Percentiles rank a stretch among this genome's conserved stretches.
These are phyloP conservation scores for Paramarasmius palmivorus DNA, from an alignment of 1,284 basidiomycete genomes.

Conservation along the genomic window DNA sequence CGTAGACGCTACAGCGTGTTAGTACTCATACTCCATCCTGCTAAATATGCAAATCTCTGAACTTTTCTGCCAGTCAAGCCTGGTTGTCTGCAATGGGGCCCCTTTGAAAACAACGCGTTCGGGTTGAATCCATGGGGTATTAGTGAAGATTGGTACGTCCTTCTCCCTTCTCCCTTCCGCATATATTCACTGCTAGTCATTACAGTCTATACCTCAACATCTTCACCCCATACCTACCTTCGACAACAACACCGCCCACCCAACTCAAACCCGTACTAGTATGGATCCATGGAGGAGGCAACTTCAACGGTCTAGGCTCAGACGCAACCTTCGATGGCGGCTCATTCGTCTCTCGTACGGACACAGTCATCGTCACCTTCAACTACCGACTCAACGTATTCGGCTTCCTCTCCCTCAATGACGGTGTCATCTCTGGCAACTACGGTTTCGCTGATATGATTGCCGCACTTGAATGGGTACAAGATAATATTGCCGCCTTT, in stretches of 20 bases:
- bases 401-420: constrained; percentile 38
- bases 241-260: constrained; percentile 13
- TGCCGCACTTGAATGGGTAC: constrained; percentile 36
- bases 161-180: neutral
- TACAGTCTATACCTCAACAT: neutral
- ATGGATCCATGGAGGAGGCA: constrained; percentile 9
- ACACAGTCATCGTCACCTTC: constrained; percentile 40
- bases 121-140: constrained; percentile 17
- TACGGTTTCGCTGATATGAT: constrained; percentile 40
- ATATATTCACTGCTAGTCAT: too few species aligned
- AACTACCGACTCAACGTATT: constrained; percentile 45
- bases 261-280: constrained; percentile 9
- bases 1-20: too few species aligned
- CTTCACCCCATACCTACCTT: neutral
- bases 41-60: neutral
- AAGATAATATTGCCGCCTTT: constrained; percentile 27
- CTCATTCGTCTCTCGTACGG: constrained; percentile 21
- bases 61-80: constrained; percentile 8
- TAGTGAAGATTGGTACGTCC: constrained; percentile 16
- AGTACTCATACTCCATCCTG: neutral
- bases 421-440: constrained; percentile 39
- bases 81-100: constrained; percentile 14
- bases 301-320: too few species aligned
- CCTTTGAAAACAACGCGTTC: constrained; percentile 6
- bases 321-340: constrained; percentile 33